phyloP scores from a whole-genome alignment of 2,329 filamentous ascomycete genomes.

The Venturia effusa region DNA sequence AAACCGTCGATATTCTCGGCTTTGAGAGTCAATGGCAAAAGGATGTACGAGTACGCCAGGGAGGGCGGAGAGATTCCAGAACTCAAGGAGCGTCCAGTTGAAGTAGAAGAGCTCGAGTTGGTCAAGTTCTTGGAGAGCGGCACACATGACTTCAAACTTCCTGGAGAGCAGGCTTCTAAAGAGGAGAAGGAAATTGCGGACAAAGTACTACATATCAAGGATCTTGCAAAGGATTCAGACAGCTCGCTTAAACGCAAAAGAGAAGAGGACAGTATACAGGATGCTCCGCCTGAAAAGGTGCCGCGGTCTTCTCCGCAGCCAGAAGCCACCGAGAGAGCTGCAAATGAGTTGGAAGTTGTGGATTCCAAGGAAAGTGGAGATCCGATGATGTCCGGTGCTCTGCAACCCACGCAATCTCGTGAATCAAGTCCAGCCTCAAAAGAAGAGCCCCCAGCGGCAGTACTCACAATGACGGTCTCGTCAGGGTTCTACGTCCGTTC shows the following conservation, averaged over 20 bases:
- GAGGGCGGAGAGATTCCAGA: slow-evolving; percentile 80
- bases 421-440: slow-evolving; percentile 10
- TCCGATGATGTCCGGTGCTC: background rate
- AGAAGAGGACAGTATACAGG: slow-evolving; percentile 13
- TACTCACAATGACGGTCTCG: slow-evolving; percentile 81
- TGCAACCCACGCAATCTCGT: slow-evolving; percentile 2
- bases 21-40: slow-evolving; percentile 85
- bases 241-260: slow-evolving; percentile 35
- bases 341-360: slow-evolving; percentile 17
- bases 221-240: slow-evolving; percentile 32
- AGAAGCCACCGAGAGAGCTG: background rate
- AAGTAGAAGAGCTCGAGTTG: slow-evolving; percentile 66
- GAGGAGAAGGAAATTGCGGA: slow-evolving; percentile 69
- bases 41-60: slow-evolving; percentile 89
- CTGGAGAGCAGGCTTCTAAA: slow-evolving; percentile 62
- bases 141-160: slow-evolving; percentile 68
- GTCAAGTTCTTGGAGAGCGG: slow-evolving; percentile 77
- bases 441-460: slow-evolving; percentile 44
- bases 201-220: slow-evolving; percentile 38
- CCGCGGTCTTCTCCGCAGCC: background rate
- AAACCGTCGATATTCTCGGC: slow-evolving; percentile 89
- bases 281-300: slow-evolving; percentile 22
- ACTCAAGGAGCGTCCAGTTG: slow-evolving; percentile 70
- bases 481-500: slow-evolving; percentile 96
- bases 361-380: background rate